These are phyloP conservation scores for Bombardia bombarda DNA, from an alignment of 495 filamentous ascomycete species.

Conservation along the genomic window DNA sequence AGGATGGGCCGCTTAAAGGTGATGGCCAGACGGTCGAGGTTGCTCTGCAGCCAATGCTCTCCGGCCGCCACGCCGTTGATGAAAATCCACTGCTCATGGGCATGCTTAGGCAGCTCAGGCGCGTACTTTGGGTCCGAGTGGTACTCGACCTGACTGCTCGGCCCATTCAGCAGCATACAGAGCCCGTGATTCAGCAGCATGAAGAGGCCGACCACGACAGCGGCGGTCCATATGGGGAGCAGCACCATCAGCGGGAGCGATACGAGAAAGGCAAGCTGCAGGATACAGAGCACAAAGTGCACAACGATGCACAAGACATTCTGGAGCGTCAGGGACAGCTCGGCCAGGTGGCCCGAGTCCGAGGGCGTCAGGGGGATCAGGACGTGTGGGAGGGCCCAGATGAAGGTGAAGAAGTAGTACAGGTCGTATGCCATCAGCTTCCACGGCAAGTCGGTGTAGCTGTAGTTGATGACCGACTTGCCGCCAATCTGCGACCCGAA, in stretches of 20 bases:
- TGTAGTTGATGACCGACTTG: constrained; percentile 38
- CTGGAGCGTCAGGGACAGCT: constrained; percentile 44
- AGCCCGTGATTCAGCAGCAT: constrained; percentile 40
- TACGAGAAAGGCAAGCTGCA: constrained; percentile 43
- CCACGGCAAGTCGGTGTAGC: constrained; percentile 55
- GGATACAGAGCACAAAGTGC: constrained; percentile 42
- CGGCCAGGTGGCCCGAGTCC: constrained; percentile 44
- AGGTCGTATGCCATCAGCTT: constrained; percentile 48
- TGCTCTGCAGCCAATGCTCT: constrained; percentile 54
- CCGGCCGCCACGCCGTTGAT: constrained; percentile 61
- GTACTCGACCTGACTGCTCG: constrained; percentile 30
- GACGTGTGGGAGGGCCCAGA: constrained; percentile 44
- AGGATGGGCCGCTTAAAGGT: constrained; percentile 68
- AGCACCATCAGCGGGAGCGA: constrained; percentile 40
- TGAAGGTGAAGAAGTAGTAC: constrained; percentile 40
- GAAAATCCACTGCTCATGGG: constrained; percentile 65
- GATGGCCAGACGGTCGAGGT: constrained; percentile 61
- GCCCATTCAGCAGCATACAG: constrained; percentile 45
- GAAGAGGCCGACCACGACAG: constrained; percentile 24
- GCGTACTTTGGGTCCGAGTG: constrained; percentile 36
- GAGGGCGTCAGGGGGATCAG: constrained; percentile 43
- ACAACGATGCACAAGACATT: constrained; percentile 44
- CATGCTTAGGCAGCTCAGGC: constrained; percentile 29
- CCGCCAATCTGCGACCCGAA: constrained; percentile 47
- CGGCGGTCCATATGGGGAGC: constrained; percentile 44